Conservation (phyloP, 306 rosid species). For the Pterocarpus santalinus region DNA sequence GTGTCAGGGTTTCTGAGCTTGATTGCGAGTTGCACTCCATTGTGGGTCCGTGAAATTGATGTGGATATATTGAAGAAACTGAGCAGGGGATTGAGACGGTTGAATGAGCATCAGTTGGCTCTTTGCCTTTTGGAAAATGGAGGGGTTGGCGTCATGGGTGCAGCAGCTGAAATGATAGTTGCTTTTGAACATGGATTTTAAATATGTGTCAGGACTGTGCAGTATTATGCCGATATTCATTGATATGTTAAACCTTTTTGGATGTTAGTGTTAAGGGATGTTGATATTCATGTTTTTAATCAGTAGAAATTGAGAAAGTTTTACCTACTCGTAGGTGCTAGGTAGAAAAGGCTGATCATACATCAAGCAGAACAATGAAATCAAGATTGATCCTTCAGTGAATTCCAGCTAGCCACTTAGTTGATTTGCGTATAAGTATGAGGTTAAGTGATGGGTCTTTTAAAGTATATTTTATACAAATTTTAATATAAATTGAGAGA, state of each 20-base stretch:
- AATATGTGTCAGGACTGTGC: slow-evolving; percentile 29
- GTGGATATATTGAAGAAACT: slow-evolving; percentile 71
- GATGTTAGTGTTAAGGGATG: not conserved
- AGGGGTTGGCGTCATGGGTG: slow-evolving; percentile 81
- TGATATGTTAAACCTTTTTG: slow-evolving; percentile 18
- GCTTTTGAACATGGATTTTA: slow-evolving; percentile 52
- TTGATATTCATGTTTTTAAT: not conserved
- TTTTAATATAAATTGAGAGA: not conserved
- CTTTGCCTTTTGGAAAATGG: slow-evolving; percentile 77
- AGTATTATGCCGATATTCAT: not conserved
- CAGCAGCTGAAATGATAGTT: slow-evolving; percentile 79
- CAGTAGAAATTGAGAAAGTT: not conserved
- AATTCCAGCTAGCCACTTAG: not conserved
- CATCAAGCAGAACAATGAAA: not conserved
- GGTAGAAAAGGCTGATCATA: not conserved
- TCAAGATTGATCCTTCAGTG: slow-evolving; percentile 5
- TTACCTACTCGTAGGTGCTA: not conserved
- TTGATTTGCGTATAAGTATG: no score
- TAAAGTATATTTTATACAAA: not conserved
- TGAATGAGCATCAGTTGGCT: slow-evolving; percentile 83
- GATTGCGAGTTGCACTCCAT: slow-evolving; percentile 71
- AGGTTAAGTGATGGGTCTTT: not conserved
- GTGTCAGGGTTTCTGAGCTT: slow-evolving; percentile 75
- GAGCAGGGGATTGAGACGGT: slow-evolving; percentile 70
- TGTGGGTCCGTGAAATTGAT: slow-evolving; percentile 73